phyloP scores from a whole-genome alignment of 495 filamentous ascomycete genomes.

The Tuber aestivum region DNA sequence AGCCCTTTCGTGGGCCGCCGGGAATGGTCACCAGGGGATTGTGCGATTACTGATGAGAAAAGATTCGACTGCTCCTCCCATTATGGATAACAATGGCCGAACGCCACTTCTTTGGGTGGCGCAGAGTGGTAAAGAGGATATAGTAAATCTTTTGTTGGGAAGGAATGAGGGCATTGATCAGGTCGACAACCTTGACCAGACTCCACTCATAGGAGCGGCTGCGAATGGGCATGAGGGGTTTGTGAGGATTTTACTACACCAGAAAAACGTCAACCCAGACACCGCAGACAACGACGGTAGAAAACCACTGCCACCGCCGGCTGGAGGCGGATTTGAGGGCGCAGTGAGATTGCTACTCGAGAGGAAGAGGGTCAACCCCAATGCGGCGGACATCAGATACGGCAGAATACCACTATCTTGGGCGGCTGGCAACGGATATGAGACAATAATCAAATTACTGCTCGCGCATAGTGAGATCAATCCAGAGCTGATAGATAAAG shows the following conservation, averaged over 20 bases:
- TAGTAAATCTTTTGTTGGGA: slow-evolving; percentile 26
- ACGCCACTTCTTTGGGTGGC: slow-evolving; percentile 28
- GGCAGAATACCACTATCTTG: slow-evolving; percentile 28
- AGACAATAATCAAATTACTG: slow-evolving; percentile 20
- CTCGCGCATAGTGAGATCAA: slow-evolving; percentile 17
- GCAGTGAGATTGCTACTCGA: too few relatives aligned
- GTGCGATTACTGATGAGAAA: slow-evolving; percentile 25
- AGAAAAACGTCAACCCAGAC: too few relatives aligned
- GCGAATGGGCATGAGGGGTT: slow-evolving; percentile 27
- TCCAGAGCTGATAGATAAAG: slow-evolving; percentile 12
- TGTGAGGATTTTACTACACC: slow-evolving; percentile 20
- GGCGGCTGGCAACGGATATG: slow-evolving; percentile 27
- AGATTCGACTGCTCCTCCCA: background rate
- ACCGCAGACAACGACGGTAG: too few relatives aligned
- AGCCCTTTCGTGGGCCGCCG: slow-evolving; percentile 45
- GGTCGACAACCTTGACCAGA: too few relatives aligned
- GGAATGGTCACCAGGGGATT: slow-evolving; percentile 43
- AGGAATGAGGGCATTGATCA: background rate
- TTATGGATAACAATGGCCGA: slow-evolving; percentile 16
- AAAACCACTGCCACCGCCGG: too few relatives aligned
- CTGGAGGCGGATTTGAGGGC: too few relatives aligned
- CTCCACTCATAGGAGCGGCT: slow-evolving; percentile 31
- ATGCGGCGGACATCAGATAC: too few relatives aligned
- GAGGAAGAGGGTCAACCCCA: too few relatives aligned
- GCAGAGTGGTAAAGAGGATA: slow-evolving; percentile 21